phyloP scores from a whole-genome alignment of 768 basidiomycete species.

The Nidula microcarpa region DNA sequence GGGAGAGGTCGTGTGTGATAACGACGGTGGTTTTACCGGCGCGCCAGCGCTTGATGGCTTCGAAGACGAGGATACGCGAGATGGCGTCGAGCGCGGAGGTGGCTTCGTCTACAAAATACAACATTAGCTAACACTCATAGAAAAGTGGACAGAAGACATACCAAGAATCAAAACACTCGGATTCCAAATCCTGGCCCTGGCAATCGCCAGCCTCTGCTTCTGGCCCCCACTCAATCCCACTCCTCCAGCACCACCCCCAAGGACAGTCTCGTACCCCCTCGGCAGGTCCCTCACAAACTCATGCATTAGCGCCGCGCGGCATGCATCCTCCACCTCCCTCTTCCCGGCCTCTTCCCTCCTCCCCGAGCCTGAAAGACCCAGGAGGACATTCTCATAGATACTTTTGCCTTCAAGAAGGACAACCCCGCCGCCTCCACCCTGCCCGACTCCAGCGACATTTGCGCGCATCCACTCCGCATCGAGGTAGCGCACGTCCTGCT shows the following conservation, averaged over 20 bases:
- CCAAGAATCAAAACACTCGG: conserved; percentile 90
- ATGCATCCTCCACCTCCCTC: conserved; percentile 76
- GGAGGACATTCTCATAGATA: conserved; percentile 83
- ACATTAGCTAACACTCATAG: conserved; percentile 22
- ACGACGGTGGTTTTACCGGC: conserved; percentile 83
- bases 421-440: conserved; percentile 60
- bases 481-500: conserved; percentile 73
- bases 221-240: conserved; percentile 88
- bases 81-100: conserved; percentile 84
- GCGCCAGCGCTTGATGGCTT: conserved; percentile 66
- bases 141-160: conserved; percentile 31
- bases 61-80: conserved; percentile 82
- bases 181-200: conserved; percentile 79
- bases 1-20: conserved; percentile 93
- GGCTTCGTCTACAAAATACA: conserved; percentile 58
- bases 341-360: conserved; percentile 56
- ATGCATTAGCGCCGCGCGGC: conserved; percentile 80
- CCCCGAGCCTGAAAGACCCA: conserved; percentile 37
- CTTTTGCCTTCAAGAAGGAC: conserved; percentile 70
- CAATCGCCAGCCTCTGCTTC: conserved; percentile 86
- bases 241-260: conserved; percentile 61
- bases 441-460: conserved; percentile 75
- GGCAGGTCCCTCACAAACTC: conserved; percentile 86
- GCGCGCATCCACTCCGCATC: conserved; percentile 66
- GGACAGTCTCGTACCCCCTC: conserved; percentile 79